A percentile compares a stretch with the other conserved stretches of the same genome.
Conservation (phyloP, 2,329 filamentous ascomycete species). For the Chaetomium globosum region DNA sequence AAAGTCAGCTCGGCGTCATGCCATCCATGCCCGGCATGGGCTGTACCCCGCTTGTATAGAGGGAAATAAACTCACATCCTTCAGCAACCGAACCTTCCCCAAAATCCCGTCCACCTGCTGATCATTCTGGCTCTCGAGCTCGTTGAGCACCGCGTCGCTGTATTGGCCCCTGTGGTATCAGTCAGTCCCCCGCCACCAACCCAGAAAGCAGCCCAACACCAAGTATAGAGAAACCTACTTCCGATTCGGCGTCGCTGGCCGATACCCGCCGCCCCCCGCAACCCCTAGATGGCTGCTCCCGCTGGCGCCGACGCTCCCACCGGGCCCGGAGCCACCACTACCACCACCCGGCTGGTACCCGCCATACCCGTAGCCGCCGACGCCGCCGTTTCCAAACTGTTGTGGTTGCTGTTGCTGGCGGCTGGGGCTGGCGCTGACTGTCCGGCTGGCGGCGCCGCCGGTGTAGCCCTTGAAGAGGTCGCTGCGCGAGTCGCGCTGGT, state of each 20-base stretch:
- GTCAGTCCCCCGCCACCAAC: background rate
- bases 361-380: constrained; percentile 58
- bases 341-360: constrained; percentile 25
- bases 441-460: constrained; percentile 51
- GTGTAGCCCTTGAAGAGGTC: constrained; percentile 77
- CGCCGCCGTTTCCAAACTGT: constrained; percentile 26
- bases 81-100: constrained; percentile 85
- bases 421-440: constrained; percentile 51
- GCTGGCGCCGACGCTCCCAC: constrained; percentile 39
- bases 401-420: constrained; percentile 33
- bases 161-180: constrained; percentile 74
- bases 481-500: constrained; percentile 72
- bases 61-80: constrained; percentile 66
- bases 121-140: constrained; percentile 95
- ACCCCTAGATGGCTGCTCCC: constrained; percentile 41
- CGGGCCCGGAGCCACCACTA: background rate
- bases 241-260: constrained; percentile 71
- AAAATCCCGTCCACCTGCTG: constrained; percentile 85
- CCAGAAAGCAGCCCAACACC: background rate
- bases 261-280: constrained; percentile 48
- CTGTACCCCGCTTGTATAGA: too few species aligned
- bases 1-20: background rate
- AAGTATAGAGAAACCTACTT: constrained; percentile 49
- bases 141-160: constrained; percentile 85
- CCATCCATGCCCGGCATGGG: background rate